These are phyloP conservation scores for Phytophthora multivora DNA, from an alignment of 352 stramenopile genomes.

Conservation along the genomic window DNA sequence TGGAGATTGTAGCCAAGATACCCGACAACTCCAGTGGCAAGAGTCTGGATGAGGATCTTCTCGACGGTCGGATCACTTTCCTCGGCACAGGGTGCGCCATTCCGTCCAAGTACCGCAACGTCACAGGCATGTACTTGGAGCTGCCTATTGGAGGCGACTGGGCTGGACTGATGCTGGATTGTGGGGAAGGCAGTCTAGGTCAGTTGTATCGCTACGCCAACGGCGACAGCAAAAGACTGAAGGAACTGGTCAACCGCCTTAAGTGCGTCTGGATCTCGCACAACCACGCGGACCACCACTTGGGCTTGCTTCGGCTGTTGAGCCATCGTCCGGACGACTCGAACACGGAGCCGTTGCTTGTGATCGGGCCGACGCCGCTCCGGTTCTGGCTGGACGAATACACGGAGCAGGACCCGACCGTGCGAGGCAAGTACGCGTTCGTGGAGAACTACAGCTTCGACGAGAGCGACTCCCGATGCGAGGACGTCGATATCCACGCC, in stretches of 20 bases:
- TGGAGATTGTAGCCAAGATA: conserved; percentile 17
- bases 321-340: conserved; percentile 51
- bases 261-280: conserved; percentile 97
- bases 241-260: conserved; percentile 68
- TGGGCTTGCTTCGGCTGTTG: conserved; percentile 93
- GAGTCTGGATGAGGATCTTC: conserved; percentile 22
- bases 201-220: conserved; percentile 85
- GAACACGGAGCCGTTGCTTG: conserved; percentile 71
- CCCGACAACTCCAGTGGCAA: neutral
- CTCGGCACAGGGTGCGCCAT: conserved; percentile 97
- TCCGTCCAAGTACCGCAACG: conserved; percentile 98
- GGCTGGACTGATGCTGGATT: conserved; percentile 93
- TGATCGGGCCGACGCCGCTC: conserved; percentile 93
- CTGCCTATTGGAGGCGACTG: conserved; percentile 35
- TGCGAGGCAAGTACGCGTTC: conserved; percentile 89
- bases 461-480: conserved; percentile 35
- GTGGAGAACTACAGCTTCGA: conserved; percentile 90
- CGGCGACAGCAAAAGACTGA: conserved; percentile 46
- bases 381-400: conserved; percentile 94
- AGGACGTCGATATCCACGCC: conserved; percentile 31
- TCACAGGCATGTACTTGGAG: conserved; percentile 94
- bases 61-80: conserved; percentile 90
- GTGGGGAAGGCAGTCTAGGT: conserved; percentile 95
- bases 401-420: conserved; percentile 66
- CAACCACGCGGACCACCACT: conserved; percentile 97